These are phyloP conservation scores for Albophoma yamanashiensis DNA, from an alignment of 2,329 filamentous ascomycete genomes.

Conservation along the genomic window DNA sequence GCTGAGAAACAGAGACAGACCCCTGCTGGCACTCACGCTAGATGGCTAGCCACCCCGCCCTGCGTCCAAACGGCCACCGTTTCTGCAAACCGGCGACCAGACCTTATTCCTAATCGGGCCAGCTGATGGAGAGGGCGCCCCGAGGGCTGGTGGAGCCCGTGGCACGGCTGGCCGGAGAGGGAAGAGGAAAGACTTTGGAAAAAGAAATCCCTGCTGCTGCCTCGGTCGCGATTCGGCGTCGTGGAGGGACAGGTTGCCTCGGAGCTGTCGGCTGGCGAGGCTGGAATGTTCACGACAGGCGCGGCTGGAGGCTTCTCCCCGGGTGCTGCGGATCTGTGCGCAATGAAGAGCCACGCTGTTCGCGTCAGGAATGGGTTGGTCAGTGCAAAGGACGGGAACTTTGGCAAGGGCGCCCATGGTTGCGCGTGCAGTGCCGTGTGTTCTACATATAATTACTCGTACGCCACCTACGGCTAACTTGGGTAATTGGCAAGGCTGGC, in stretches of 20 bases:
- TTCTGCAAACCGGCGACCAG: not conserved
- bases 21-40: not conserved
- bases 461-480: not conserved
- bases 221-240: not conserved
- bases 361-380: not conserved
- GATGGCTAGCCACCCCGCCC: not conserved
- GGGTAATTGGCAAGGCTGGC: not conserved
- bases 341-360: not conserved
- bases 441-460: not conserved
- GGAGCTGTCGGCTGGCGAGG: not conserved
- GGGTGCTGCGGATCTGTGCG: not conserved
- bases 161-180: not conserved
- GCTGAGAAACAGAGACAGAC: not conserved
- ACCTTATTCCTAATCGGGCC: not conserved
- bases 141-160: not conserved
- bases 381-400: not conserved
- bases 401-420: not conserved
- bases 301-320: not conserved
- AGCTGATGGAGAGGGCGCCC: not conserved
- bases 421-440: not conserved
- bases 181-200: not conserved
- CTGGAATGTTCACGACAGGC: not conserved
- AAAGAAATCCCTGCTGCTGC: not conserved
- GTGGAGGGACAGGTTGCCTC: not conserved
- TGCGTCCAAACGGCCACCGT: not conserved